phyloP scores from a whole-genome alignment of 2,329 filamentous ascomycete species.

The Polytolypa hystricis region DNA sequence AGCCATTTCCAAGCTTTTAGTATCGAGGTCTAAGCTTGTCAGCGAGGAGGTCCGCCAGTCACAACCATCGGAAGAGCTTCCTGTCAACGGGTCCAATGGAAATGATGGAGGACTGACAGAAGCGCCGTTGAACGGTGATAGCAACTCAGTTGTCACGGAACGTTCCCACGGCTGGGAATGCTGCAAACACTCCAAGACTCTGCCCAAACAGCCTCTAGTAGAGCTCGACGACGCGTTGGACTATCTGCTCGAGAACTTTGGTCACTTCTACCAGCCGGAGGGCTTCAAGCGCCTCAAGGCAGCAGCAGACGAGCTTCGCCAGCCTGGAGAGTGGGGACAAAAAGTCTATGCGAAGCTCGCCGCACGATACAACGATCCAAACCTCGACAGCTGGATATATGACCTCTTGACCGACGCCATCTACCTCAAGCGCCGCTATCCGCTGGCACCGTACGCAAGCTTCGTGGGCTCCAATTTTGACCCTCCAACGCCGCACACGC shows the following conservation, averaged over 20 bases:
- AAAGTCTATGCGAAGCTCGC: neutral
- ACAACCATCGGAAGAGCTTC: no score
- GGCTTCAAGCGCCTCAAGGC: neutral
- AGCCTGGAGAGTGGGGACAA: neutral
- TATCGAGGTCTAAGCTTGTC: slow-evolving; percentile 3
- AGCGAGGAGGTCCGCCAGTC: neutral
- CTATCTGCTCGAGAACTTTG: slow-evolving; percentile 1
- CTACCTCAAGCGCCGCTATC: neutral
- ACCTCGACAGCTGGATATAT: slow-evolving; percentile 3
- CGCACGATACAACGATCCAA: slow-evolving; percentile 1
- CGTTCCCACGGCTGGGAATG: neutral
- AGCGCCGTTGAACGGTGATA: neutral
- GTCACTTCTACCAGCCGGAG: neutral
- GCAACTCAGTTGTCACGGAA: neutral
- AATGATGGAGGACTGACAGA: neutral
- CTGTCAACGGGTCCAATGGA: neutral
- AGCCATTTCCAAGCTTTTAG: neutral
- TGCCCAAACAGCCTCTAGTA: slow-evolving; percentile 1
- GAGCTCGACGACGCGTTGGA: slow-evolving; percentile 3
- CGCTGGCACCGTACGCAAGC: neutral
- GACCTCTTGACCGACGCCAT: neutral
- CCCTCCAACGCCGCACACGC: neutral
- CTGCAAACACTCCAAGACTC: neutral
- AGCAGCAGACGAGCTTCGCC: neutral
- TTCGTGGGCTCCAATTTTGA: neutral